Percentiles rank a stretch among this genome's conserved stretches.
phyloP scores from a whole-genome alignment of 164 flowering plant genomes.

The Akebia trifoliata region DNA sequence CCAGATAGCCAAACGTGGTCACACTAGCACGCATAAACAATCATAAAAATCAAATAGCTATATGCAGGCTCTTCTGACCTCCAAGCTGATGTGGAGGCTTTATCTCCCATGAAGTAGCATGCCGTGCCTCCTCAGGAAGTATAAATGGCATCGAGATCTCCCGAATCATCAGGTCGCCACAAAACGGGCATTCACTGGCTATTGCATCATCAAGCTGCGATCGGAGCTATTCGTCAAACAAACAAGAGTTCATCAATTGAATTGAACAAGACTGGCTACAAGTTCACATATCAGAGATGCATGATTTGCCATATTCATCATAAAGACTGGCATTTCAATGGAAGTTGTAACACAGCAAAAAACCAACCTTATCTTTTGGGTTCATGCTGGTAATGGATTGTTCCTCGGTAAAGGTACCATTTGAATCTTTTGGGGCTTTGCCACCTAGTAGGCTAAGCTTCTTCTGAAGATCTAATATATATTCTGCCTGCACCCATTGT shows the following conservation, averaged over 20 bases:
- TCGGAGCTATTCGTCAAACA: slow-evolving; percentile 46
- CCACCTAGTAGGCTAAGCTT: slow-evolving; percentile 68
- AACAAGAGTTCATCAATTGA: not conserved
- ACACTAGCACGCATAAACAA: not conserved
- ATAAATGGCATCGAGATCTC: slow-evolving; percentile 87
- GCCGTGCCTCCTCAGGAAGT: slow-evolving; percentile 54
- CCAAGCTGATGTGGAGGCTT: slow-evolving; percentile 41
- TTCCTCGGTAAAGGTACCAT: slow-evolving; percentile 43
- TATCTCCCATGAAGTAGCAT: slow-evolving; percentile 78
- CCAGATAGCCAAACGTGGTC: not conserved
- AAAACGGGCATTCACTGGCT: slow-evolving; percentile 97
- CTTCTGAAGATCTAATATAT: slow-evolving; percentile 89
- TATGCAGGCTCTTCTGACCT: slow-evolving; percentile 56
- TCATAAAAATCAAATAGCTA: slow-evolving; percentile 35
- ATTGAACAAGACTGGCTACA: not conserved
- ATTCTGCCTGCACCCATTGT: slow-evolving; percentile 61
- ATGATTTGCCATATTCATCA: not conserved
- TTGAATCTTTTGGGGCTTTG: slow-evolving; percentile 45
- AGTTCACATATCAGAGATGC: not conserved
- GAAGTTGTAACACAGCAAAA: not conserved
- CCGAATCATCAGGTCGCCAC: slow-evolving; percentile 92
- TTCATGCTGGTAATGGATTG: slow-evolving; percentile 51
- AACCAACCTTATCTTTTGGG: slow-evolving; percentile 69
- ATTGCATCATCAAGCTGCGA: slow-evolving; percentile 93
- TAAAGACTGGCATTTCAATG: not conserved